These are phyloP conservation scores for Aspergillus awamori DNA, from an alignment of 2,329 filamentous ascomycete species.

Conservation along the genomic window DNA sequence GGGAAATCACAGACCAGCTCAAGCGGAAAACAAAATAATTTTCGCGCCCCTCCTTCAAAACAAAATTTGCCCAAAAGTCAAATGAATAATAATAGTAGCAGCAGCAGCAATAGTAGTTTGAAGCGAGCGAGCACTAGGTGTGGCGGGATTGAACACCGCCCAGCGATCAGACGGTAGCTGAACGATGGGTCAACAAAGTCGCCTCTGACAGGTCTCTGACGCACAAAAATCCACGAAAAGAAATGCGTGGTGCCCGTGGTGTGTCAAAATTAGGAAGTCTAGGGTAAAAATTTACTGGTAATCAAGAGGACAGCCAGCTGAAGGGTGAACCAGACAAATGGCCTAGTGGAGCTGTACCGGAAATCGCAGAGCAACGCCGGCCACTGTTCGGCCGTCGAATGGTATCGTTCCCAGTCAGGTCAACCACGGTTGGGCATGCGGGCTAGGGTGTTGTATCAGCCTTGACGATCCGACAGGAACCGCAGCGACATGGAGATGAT, in stretches of 20 bases:
- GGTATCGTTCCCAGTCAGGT: slow-evolving; percentile 24
- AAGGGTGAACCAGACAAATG: slow-evolving; percentile 26
- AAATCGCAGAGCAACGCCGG: slow-evolving; percentile 18
- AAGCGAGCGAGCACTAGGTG: slow-evolving; percentile 16
- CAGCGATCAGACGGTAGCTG: slow-evolving; percentile 29
- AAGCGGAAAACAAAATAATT: slow-evolving; percentile 1
- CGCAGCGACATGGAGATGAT: slow-evolving; percentile 32
- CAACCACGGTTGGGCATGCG: slow-evolving; percentile 36
- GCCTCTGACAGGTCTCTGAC: slow-evolving; percentile 25
- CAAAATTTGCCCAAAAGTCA: slow-evolving; percentile 6
- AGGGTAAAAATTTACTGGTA: slow-evolving; percentile 16
- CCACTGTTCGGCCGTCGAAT: slow-evolving; percentile 27
- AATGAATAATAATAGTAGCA: slow-evolving; percentile 17
- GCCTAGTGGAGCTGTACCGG: slow-evolving; percentile 28
- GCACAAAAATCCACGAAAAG: slow-evolving; percentile 17
- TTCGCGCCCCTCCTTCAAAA: neutral
- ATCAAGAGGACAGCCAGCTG: slow-evolving; percentile 19
- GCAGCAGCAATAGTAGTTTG: slow-evolving; percentile 1
- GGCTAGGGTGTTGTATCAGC: slow-evolving; percentile 31
- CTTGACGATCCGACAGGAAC: slow-evolving; percentile 37
- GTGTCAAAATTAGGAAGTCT: slow-evolving; percentile 11
- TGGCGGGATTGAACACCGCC: slow-evolving; percentile 25
- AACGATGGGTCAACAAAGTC: slow-evolving; percentile 29
- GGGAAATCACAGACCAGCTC: neutral
- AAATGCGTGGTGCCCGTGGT: slow-evolving; percentile 3